Evolutionary conservation across 2,329 filamentous ascomycete species (phyloP), one percentile per base, ranked within the genome.

Genomic region (Fusarium pseudograminearum): DNA sequence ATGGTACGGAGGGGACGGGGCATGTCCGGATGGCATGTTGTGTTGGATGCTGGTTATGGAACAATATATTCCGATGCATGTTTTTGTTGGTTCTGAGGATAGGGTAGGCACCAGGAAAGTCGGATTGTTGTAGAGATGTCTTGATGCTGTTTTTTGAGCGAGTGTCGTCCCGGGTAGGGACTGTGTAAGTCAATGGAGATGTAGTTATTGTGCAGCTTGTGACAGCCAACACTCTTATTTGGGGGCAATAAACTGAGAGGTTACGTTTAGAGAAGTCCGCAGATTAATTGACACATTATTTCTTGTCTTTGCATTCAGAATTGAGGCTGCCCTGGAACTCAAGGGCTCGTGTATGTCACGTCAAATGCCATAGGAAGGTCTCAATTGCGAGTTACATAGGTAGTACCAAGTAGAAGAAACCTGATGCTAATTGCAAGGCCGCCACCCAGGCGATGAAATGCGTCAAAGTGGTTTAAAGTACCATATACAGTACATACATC

Each of bases 1-100:
- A 65, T 51, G 38, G 20, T 20, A 41, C 38, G 50, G 51, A 30
- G 24, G 18, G 26, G 22, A 34, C 53, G 52, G 64, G 44, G 53
- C 50, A 57, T 38, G 48, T 40, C 48, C 48, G 48, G 18, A 22
- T 30, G 33, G 18, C 18, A 57, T 59, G 40, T 42, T 59, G 6
- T 59, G 40, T 42, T 59, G 8, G n/a, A 3, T 26, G 41, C 28
- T 59, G 12, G 12, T 20, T 12, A 30, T 41, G 47, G 33, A 22
- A 36, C 14, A 40, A 40, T 33, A 31, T 15, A 28, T 26, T 34
- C n/a, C 36, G 33, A 45, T n/a, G 24, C 26, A n/a, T 18, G 36
- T 28, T 7, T 41, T 24, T 5, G 15, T 15, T 22, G 18, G 7
- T 20, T 46, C 33, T 51, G 16, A 2, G n/a, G 6, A 51, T 51